phyloP scores from a whole-genome alignment of 805 yeast species.

The Metschnikowia drakensbergensis region DNA sequence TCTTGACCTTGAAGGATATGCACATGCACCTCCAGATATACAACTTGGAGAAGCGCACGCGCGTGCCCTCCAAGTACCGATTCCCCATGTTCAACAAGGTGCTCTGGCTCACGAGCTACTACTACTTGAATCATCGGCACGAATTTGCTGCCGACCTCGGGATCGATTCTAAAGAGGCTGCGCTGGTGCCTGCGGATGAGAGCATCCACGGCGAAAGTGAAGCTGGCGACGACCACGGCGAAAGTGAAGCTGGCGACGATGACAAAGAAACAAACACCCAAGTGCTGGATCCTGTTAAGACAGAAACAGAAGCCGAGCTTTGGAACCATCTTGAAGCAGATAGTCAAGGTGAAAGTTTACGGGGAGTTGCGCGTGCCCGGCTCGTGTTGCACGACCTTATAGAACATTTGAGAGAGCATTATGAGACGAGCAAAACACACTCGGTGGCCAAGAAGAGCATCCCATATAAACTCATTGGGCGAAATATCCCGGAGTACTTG shows the following conservation, averaged over 20 bases:
- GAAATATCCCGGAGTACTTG: conserved; percentile 23
- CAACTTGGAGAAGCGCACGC: conserved; percentile 60
- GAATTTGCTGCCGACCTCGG: conserved; percentile 19
- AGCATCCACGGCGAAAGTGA: not conserved
- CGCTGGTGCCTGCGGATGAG: not conserved
- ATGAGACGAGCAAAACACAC: conserved; percentile 30
- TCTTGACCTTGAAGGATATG: conserved; percentile 61
- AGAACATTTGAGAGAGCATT: conserved; percentile 28
- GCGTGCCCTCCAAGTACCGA: conserved; percentile 70
- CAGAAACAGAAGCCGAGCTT: not conserved
- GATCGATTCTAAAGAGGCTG: not conserved
- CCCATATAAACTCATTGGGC: conserved; percentile 31
- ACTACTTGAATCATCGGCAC: conserved; percentile 24
- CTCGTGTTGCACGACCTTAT: conserved; percentile 17
- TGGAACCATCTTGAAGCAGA: too few species aligned
- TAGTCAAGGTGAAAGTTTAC: not conserved
- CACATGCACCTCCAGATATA: conserved; percentile 59
- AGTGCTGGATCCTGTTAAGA: not conserved
- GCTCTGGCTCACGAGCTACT: conserved; percentile 63
- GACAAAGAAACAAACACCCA: not conserved
- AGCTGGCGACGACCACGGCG: not conserved
- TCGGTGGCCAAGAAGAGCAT: conserved; percentile 32
- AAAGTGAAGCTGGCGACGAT: not conserved
- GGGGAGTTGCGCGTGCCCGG: not conserved
- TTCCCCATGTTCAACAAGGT: conserved; percentile 74